Percentiles rank a stretch among this genome's conserved stretches.
phyloP scores from a whole-genome alignment of 1,139 yeast species.

The Pichia sp. region DNA sequence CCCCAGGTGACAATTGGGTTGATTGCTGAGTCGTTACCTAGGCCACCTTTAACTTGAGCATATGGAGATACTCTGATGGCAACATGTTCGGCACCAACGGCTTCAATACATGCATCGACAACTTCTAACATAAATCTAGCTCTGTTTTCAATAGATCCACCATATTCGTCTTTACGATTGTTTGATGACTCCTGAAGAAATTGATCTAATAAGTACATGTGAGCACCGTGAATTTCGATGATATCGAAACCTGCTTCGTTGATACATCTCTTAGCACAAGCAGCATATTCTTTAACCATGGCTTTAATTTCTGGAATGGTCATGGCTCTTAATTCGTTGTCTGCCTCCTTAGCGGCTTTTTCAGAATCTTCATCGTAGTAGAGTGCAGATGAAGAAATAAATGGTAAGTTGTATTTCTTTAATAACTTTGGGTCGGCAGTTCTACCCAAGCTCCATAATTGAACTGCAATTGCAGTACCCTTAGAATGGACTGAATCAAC shows the following conservation, averaged over 20 bases:
- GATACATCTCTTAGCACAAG: constrained; percentile 46
- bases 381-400: constrained; percentile 48
- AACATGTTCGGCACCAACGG: constrained; percentile 36
- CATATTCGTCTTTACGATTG: constrained; percentile 51
- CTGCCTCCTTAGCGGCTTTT: constrained; percentile 34
- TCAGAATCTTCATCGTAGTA: constrained; percentile 36
- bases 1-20: constrained; percentile 40
- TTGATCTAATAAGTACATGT: constrained; percentile 47
- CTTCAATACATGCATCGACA: constrained; percentile 37
- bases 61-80: constrained; percentile 67
- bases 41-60: constrained; percentile 42
- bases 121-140: constrained; percentile 38
- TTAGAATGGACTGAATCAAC: constrained; percentile 58
- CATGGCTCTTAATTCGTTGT: constrained; percentile 38
- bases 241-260: constrained; percentile 49
- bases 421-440: constrained; percentile 43
- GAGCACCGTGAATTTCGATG: constrained; percentile 53
- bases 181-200: constrained; percentile 42
- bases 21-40: constrained; percentile 34
- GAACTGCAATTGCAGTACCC: constrained; percentile 49
- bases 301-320: constrained; percentile 37
- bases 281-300: constrained; percentile 39
- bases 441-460: constrained; percentile 64
- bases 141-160: constrained; percentile 48
- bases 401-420: constrained; percentile 37